Evolutionary conservation across 495 filamentous ascomycete species (phyloP).

Genomic region (Schizothecium vesticola): DNA sequence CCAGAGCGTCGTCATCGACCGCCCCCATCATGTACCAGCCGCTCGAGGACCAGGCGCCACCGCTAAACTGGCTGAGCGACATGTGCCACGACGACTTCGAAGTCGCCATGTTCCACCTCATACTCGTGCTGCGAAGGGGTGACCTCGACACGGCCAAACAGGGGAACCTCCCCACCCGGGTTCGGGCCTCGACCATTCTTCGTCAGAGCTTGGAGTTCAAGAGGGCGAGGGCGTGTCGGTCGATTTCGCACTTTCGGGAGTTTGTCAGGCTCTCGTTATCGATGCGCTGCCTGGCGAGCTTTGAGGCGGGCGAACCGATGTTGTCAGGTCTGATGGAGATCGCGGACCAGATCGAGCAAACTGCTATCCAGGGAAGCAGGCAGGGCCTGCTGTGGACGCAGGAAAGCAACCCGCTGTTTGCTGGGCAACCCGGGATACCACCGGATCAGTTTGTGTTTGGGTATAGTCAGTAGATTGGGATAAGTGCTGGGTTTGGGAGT

Average conservation of each 20-base stretch:
- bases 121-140: constrained; percentile 9
- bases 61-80: constrained; percentile 14
- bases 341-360: constrained; percentile 22
- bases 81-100: constrained; percentile 26
- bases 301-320: constrained; percentile 9
- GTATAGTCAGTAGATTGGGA: background rate
- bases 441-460: constrained; percentile 5
- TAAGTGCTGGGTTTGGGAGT: background rate
- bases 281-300: constrained; percentile 10
- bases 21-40: background rate
- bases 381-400: constrained; percentile 10
- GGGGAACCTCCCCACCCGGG: background rate
- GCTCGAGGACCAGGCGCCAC: background rate
- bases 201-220: constrained; percentile 10
- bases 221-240: constrained; percentile 14
- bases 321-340: constrained; percentile 14
- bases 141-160: constrained; percentile 10
- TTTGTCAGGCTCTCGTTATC: constrained; percentile 15
- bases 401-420: background rate
- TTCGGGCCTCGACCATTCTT: constrained; percentile 7
- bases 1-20: background rate
- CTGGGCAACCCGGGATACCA: constrained; percentile 5
- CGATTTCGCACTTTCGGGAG: constrained; percentile 17
- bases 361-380: constrained; percentile 6
- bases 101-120: constrained; percentile 19